phyloP scores from a whole-genome alignment of 2,329 filamentous ascomycete species.

The Apiospora pterosperma region DNA sequence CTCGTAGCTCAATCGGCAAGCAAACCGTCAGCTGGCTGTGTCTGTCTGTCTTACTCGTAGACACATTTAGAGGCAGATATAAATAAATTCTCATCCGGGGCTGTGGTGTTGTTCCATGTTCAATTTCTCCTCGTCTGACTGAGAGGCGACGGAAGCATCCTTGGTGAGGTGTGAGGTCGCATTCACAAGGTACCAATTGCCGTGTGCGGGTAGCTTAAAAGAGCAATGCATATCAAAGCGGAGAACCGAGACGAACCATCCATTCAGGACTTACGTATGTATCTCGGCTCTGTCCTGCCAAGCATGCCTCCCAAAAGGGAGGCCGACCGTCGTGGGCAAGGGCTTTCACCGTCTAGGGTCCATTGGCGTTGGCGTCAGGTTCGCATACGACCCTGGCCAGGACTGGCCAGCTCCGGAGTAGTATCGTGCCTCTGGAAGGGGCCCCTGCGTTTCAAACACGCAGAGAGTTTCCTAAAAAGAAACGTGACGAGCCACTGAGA shows the following conservation, averaged over 20 bases:
- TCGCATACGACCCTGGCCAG: neutral
- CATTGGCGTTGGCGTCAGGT: neutral
- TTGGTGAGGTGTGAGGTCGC: neutral
- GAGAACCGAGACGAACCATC: neutral
- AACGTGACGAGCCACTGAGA: neutral
- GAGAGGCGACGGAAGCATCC: neutral
- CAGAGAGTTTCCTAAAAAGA: neutral
- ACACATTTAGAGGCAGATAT: neutral
- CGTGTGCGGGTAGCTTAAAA: neutral
- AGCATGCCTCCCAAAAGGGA: neutral
- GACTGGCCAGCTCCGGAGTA: neutral
- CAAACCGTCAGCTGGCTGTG: too few species aligned
- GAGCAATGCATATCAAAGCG: slow-evolving; percentile 1
- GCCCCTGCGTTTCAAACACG: neutral
- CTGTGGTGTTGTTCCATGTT: neutral
- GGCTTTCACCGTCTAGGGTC: neutral
- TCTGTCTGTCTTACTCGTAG: too few species aligned
- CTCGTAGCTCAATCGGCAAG: neutral
- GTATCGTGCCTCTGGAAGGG: neutral
- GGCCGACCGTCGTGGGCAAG: neutral
- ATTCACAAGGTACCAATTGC: neutral
- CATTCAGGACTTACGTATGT: too few species aligned
- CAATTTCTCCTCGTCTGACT: neutral
- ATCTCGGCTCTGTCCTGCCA: neutral
- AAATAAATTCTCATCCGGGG: neutral